Percentiles rank a stretch among this genome's conserved stretches.
phyloP scores from a whole-genome alignment of 192 early-diverging fungal genomes.

The Dispira parvispora region DNA sequence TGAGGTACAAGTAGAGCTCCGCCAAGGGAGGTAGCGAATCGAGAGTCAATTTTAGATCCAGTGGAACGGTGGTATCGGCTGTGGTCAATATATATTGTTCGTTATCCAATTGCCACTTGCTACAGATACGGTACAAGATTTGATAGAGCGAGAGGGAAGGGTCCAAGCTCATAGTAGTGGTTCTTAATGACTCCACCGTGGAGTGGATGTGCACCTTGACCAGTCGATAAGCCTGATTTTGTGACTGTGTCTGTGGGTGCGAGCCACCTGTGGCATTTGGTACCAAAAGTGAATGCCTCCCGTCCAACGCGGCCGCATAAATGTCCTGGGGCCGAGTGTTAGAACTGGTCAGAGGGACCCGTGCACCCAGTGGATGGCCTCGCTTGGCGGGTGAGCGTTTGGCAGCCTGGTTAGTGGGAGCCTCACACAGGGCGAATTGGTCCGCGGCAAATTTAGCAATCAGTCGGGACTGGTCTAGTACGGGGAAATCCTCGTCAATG shows the following conservation, averaged over 20 bases:
- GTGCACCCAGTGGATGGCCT: too few species aligned
- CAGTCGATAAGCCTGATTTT: constrained; percentile 15
- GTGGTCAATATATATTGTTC: constrained; percentile 77
- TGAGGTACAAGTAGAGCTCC: constrained; percentile 24
- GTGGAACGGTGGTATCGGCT: constrained; percentile 51
- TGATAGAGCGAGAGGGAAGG: constrained; percentile 54
- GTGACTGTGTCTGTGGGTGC: background rate
- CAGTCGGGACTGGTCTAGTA: constrained; percentile 70
- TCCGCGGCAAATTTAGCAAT: constrained; percentile 78
- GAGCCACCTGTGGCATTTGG: background rate
- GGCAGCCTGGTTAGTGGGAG: constrained; percentile 21
- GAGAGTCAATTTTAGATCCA: constrained; percentile 64
- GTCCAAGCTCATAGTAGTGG: constrained; percentile 70
- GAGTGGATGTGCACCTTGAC: constrained; percentile 44
- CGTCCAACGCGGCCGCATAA: constrained; percentile 1
- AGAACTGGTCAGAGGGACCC: too few species aligned
- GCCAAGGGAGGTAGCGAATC: constrained; percentile 27
- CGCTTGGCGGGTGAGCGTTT: background rate
- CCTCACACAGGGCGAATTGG: constrained; percentile 76
- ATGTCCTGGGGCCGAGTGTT: constrained; percentile 15
- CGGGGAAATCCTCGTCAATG: constrained; percentile 94
- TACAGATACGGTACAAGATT: constrained; percentile 71
- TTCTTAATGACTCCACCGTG: constrained; percentile 70
- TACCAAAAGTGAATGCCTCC: background rate
- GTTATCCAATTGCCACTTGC: constrained; percentile 70